Percentiles rank a stretch among this genome's conserved stretches.
Evolutionary conservation across 1,139 yeast genomes (phyloP).

Genomic region (Pichia sp.): DNA sequence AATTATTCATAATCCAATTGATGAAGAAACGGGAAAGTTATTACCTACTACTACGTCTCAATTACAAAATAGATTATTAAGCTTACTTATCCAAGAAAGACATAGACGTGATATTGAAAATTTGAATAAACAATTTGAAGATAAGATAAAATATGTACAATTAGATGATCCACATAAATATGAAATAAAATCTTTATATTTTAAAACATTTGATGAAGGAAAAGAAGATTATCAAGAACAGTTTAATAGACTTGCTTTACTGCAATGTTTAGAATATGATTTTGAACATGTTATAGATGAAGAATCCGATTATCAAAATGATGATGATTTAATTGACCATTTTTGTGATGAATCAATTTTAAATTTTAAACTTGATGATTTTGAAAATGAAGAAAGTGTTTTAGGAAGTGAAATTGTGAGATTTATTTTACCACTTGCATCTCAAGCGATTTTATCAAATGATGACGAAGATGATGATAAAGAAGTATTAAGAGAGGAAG

Average conservation of each 20-base stretch:
- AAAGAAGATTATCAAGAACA: constrained; percentile 20
- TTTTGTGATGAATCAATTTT: constrained; percentile 25
- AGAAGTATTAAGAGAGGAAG: too few species aligned
- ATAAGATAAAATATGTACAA: constrained; percentile 18
- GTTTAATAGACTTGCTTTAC: constrained; percentile 27
- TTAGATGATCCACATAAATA: constrained; percentile 24
- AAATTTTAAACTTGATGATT: constrained; percentile 17
- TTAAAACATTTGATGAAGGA: constrained; percentile 18
- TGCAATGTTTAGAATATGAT: constrained; percentile 31
- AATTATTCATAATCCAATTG: constrained; percentile 23
- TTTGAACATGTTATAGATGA: constrained; percentile 27
- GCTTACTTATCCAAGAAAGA: constrained; percentile 29
- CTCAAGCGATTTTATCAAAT: constrained; percentile 24
- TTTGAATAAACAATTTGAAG: constrained; percentile 20
- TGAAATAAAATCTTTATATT: constrained; percentile 30
- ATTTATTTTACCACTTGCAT: constrained; percentile 31
- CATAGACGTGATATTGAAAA: constrained; percentile 30
- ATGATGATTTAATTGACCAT: constrained; percentile 22
- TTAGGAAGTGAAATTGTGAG: constrained; percentile 24
- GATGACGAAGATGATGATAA: too few species aligned
- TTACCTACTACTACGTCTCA: constrained; percentile 27
- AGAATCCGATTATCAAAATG: constrained; percentile 23
- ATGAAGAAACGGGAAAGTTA: constrained; percentile 7
- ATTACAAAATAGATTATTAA: constrained; percentile 29
- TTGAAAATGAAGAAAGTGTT: constrained; percentile 16